These are phyloP conservation scores for Irineochytrium annulatum DNA, from an alignment of 192 early-diverging fungal species.

Conservation along the genomic window DNA sequence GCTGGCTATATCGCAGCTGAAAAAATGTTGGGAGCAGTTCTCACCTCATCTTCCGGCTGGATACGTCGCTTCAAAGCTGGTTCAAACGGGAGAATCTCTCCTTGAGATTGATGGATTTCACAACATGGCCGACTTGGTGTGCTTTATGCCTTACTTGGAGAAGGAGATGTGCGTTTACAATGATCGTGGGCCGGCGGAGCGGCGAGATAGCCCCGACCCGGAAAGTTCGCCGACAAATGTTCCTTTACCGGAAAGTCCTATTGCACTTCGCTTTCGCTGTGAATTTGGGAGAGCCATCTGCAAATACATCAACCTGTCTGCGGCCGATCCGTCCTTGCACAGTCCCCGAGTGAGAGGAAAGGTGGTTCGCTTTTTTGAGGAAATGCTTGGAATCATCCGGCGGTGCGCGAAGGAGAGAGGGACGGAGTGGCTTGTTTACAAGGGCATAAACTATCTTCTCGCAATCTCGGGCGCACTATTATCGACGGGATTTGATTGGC, in stretches of 20 bases:
- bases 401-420: background rate
- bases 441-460: constrained; percentile 12
- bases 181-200: background rate
- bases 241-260: background rate
- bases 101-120: constrained; percentile 28
- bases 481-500: background rate
- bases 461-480: constrained; percentile 9
- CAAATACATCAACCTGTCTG: background rate
- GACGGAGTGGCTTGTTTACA: constrained; percentile 8
- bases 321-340: background rate
- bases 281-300: background rate
- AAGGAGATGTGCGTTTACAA: background rate
- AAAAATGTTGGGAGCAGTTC: constrained; percentile 40
- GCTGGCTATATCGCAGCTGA: constrained; percentile 26
- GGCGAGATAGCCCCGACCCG: no score
- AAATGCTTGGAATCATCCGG: background rate
- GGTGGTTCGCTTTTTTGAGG: background rate
- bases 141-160: constrained; percentile 30
- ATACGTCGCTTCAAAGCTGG: constrained; percentile 17
- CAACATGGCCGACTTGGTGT: constrained; percentile 29
- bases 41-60: constrained; percentile 25
- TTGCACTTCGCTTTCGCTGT: background rate
- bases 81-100: constrained; percentile 34
- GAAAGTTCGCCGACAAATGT: no score
- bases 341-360: background rate